Evolutionary conservation across 768 basidiomycete genomes (phyloP).

Genomic region (Boletus eberwhitei): DNA sequence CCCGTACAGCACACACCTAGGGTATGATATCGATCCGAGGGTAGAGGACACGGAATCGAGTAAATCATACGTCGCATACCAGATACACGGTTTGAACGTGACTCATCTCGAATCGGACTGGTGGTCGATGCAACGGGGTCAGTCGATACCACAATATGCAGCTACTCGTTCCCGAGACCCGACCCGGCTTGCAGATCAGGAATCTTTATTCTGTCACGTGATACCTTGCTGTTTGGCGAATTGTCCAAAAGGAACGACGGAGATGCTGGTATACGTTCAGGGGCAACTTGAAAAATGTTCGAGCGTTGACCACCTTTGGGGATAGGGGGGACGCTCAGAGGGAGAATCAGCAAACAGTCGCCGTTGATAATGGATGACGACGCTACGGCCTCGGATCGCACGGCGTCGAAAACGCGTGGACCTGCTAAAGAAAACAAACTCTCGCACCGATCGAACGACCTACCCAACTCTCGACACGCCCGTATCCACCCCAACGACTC

Average conservation of each 20-base stretch:
- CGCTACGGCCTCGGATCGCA: slow-evolving; percentile 1
- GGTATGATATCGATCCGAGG: neutral
- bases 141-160: neutral
- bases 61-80: neutral
- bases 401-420: neutral
- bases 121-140: neutral
- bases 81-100: neutral
- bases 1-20: neutral
- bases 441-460: too few relatives aligned
- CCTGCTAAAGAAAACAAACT: neutral
- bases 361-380: neutral
- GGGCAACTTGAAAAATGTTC: neutral
- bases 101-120: slow-evolving; percentile 5
- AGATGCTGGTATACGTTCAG: neutral
- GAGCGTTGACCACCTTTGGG: neutral
- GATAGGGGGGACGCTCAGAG: neutral
- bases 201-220: neutral
- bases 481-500: neutral
- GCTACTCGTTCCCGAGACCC: too few relatives aligned
- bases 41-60: neutral
- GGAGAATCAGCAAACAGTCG: neutral
- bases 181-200: neutral
- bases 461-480: neutral
- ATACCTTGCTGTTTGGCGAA: neutral
- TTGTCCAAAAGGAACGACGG: too few relatives aligned